Conservation (phyloP, 495 filamentous ascomycete genomes). For the Talaromyces wortmannii region DNA sequence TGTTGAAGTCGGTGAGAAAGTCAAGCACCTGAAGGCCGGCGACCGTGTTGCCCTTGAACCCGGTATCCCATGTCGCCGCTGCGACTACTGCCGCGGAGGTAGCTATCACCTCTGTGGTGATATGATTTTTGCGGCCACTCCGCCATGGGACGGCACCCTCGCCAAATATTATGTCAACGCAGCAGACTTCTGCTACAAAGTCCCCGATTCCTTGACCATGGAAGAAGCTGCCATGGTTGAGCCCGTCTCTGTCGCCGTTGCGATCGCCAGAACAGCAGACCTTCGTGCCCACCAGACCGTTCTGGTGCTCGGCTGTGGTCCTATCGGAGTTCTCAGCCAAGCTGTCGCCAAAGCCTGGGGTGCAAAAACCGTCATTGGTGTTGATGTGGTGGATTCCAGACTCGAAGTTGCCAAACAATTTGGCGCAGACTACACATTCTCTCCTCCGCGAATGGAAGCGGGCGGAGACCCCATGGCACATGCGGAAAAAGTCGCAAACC, state of each 20-base stretch:
- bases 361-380: slow-evolving; percentile 61
- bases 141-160: slow-evolving; percentile 64
- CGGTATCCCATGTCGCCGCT: slow-evolving; percentile 65
- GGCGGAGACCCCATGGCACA: slow-evolving; percentile 2
- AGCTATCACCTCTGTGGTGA: slow-evolving; percentile 71
- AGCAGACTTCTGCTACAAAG: slow-evolving; percentile 71
- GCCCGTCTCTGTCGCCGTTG: slow-evolving; percentile 72
- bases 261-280: slow-evolving; percentile 59
- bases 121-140: slow-evolving; percentile 72
- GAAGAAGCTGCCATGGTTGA: slow-evolving; percentile 80
- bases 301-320: slow-evolving; percentile 74
- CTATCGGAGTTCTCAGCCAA: slow-evolving; percentile 70
- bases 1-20: slow-evolving; percentile 39
- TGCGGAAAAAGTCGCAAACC: slow-evolving; percentile 54
- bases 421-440: slow-evolving; percentile 53
- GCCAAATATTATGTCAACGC: slow-evolving; percentile 66
- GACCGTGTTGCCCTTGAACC: slow-evolving; percentile 72
- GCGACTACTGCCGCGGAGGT: slow-evolving; percentile 56
- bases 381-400: slow-evolving; percentile 64
- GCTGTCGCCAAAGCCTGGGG: slow-evolving; percentile 68
- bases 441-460: slow-evolving; percentile 17
- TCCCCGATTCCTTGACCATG: slow-evolving; percentile 58
- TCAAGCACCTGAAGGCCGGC: slow-evolving; percentile 44
- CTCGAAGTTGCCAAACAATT: slow-evolving; percentile 6
- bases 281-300: slow-evolving; percentile 61